Evolutionary conservation across 805 yeast genomes (phyloP).

Genomic region (Suhomyces sp.): DNA sequence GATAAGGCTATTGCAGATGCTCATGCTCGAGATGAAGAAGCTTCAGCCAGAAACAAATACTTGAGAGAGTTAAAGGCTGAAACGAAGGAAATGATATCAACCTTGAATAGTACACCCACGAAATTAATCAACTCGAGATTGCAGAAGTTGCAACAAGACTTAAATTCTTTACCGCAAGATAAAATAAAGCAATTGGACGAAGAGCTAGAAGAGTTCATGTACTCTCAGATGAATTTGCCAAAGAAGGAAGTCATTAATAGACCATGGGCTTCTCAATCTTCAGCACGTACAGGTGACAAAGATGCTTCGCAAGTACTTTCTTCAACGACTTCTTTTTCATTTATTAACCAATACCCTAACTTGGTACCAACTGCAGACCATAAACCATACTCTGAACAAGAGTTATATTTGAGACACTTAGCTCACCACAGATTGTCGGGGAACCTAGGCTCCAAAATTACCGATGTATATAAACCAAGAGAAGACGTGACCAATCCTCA

Average conservation of each 20-base stretch:
- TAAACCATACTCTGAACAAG: slow-evolving; percentile 73
- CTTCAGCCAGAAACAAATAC: slow-evolving; percentile 31
- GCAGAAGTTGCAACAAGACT: slow-evolving; percentile 27
- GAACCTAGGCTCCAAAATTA: slow-evolving; percentile 61
- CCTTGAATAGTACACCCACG: slow-evolving; percentile 35
- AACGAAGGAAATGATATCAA: slow-evolving; percentile 25
- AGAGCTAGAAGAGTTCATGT: slow-evolving; percentile 39
- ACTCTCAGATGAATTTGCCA: slow-evolving; percentile 33
- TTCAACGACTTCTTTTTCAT: slow-evolving; percentile 32
- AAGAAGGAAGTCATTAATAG: slow-evolving; percentile 22
- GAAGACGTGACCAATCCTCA: slow-evolving; percentile 61
- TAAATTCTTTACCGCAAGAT: slow-evolving; percentile 25
- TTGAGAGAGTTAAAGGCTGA: slow-evolving; percentile 30
- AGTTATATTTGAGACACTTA: slow-evolving; percentile 69
- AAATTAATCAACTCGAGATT: slow-evolving; percentile 29
- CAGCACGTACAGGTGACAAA: background rate
- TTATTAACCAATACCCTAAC: slow-evolving; percentile 50
- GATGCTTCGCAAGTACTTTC: slow-evolving; percentile 16
- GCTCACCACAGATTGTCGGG: slow-evolving; percentile 57
- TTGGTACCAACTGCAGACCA: slow-evolving; percentile 57
- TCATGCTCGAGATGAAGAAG: slow-evolving; percentile 42
- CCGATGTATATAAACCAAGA: slow-evolving; percentile 67
- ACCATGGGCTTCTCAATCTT: slow-evolving; percentile 30
- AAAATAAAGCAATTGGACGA: slow-evolving; percentile 40
- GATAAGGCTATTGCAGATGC: slow-evolving; percentile 44